Conservation (phyloP, 2,329 filamentous ascomycete genomes). For the Dothideomycetidae sp. region DNA sequence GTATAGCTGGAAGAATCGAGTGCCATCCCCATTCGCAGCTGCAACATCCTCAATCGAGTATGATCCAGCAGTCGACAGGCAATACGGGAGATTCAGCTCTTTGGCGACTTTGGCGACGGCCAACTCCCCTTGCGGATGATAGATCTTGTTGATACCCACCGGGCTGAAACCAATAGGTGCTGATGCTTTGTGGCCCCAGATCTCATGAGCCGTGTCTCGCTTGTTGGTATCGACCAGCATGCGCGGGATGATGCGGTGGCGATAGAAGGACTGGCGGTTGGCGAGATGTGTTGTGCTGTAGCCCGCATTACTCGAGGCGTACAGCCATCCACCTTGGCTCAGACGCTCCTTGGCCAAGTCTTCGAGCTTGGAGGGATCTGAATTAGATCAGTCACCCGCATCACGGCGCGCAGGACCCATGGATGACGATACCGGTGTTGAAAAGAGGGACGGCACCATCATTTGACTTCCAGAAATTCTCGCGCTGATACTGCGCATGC, state of each 20-base stretch:
- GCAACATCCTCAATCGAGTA: conserved; percentile 45
- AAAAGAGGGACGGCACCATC: conserved; percentile 36
- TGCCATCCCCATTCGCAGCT: conserved; percentile 36
- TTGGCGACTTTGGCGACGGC: conserved; percentile 45
- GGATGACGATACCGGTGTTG: conserved; percentile 39
- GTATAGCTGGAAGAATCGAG: conserved; percentile 50
- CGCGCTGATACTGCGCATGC: conserved; percentile 40
- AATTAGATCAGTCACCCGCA: background rate
- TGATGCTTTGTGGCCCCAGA: conserved; percentile 46
- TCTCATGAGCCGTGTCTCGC: conserved; percentile 41
- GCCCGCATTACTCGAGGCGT: conserved; percentile 44
- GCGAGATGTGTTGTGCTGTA: conserved; percentile 39
- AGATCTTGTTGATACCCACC: conserved; percentile 53
- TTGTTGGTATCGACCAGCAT: conserved; percentile 47
- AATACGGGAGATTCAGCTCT: conserved; percentile 47
- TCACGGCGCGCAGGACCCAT: too few species aligned
- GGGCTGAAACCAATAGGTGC: conserved; percentile 52
- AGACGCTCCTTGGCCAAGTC: conserved; percentile 42
- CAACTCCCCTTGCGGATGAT: conserved; percentile 43
- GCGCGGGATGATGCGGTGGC: conserved; percentile 47
- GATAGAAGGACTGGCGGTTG: conserved; percentile 50
- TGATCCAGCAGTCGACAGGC: conserved; percentile 43
- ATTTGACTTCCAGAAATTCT: conserved; percentile 42
- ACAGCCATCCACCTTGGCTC: conserved; percentile 44
- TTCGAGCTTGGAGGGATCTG: conserved; percentile 45